Conservation (phyloP, 495 filamentous ascomycete genomes). For the Neurospora sp. region DNA sequence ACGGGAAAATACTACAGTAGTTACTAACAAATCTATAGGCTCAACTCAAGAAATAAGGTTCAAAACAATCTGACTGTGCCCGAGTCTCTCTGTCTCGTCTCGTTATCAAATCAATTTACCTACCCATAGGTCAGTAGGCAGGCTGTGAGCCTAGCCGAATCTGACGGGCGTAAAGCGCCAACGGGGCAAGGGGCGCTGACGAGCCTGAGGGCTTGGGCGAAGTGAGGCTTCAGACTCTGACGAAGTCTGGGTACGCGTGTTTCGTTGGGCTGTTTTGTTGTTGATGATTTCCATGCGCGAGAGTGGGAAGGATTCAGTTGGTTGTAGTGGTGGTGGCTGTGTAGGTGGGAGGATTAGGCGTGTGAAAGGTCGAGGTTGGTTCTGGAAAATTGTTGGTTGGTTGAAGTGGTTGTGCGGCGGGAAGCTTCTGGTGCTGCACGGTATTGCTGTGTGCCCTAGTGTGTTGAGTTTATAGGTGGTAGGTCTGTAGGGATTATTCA, state of each 20-base stretch:
- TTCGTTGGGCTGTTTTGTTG: neutral
- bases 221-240: neutral
- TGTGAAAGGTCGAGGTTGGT: neutral
- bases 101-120: neutral
- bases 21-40: neutral
- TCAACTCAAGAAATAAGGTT: neutral
- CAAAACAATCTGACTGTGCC: neutral
- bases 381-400: neutral
- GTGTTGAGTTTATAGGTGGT: neutral
- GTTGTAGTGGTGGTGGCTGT: neutral
- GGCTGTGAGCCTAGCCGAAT: neutral
- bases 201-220: neutral
- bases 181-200: neutral
- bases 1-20: no score
- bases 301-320: neutral
- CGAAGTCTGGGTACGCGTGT: neutral
- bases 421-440: neutral
- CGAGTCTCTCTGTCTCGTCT: neutral
- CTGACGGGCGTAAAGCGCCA: neutral
- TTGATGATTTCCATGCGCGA: neutral
- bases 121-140: neutral
- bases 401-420: neutral
- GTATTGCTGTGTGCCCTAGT: neutral
- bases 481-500: neutral
- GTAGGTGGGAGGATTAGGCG: neutral